Base-by-base conservation (phyloP, 768 basidiomycete genomes). In the Russula brevipes region DNA sequence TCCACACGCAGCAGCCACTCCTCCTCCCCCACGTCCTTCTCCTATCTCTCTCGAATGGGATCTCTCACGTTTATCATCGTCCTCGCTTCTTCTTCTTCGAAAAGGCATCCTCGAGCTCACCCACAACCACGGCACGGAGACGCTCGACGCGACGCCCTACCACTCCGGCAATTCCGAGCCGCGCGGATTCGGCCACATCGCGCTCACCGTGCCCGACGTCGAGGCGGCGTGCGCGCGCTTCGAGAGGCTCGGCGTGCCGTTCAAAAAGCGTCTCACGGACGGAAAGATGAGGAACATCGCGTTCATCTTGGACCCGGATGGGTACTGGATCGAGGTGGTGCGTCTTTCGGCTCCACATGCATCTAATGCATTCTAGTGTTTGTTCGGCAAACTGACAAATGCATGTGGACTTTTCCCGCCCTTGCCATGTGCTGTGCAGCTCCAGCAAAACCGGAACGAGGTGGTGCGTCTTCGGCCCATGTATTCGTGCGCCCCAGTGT, bases 81-180 rank as follows among this genome's bases (percentile, higher is more conserved):
- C 33, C 17, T 31, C 11, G 11, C 33, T 38, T 0, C 51, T 35
- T 10, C 31, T n/a, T 10, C 35, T 6, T 57, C 45, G 2, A 19
- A 5, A 57, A 89, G 88, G 86, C 57, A 75, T 94, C 67, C 82
- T 94, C 63, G 91, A 95, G 73, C 80, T 94, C 54, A 93, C 89
- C 1, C 86, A 89, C 77, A 93, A 94, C 78, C 91, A 94, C 73
- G 92, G 94, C 59, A 91, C 92, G 60, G 96, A 98, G 76, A 88
- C 95, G 72, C 69, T 85, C 56, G 75, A 75, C 66, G 94, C 94
- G 79, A 73, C 85, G 69, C 94, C 92, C 41, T 98, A 97, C 73
- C 80, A 85, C 10, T 88, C 74, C 69, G 96, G 96, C 1, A 99
- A 99, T 76, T 72, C 82, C 4, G 94, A 95, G 4, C 88, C 90